Evolutionary conservation across 371 early-diverging fungal genomes (phyloP).

Genomic region (Apophysomyces elegans): DNA sequence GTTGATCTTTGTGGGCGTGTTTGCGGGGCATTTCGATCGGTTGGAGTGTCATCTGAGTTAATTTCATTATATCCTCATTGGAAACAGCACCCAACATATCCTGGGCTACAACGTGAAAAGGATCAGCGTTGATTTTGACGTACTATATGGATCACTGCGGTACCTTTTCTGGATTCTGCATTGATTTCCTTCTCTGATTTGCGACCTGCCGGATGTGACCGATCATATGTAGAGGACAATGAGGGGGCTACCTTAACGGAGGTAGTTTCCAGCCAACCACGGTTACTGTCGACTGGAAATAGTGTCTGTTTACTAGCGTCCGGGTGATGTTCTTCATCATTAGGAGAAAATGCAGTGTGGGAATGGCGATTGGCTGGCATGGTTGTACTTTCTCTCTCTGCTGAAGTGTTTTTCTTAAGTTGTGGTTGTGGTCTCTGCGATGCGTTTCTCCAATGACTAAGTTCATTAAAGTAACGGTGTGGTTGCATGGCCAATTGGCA

Average conservation of each 20-base stretch:
- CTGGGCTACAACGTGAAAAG: slow-evolving; percentile 15
- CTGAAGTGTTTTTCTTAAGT: background rate
- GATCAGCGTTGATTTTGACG: slow-evolving; percentile 7
- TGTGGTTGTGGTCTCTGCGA: slow-evolving; percentile 23
- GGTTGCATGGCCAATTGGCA: slow-evolving; percentile 19
- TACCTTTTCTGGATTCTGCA: slow-evolving; percentile 24
- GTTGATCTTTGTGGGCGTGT: slow-evolving; percentile 7
- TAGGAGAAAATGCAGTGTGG: slow-evolving; percentile 3
- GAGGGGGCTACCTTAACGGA: slow-evolving; percentile 4
- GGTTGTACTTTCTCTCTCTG: background rate
- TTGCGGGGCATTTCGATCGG: slow-evolving; percentile 26
- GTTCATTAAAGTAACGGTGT: slow-evolving; percentile 24
- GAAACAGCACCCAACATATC: slow-evolving; percentile 45
- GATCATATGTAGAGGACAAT: background rate
- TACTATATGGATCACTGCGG: background rate
- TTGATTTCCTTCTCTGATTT: slow-evolving; percentile 7
- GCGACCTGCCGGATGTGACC: background rate
- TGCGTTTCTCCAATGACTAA: slow-evolving; percentile 31
- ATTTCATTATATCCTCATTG: slow-evolving; percentile 45
- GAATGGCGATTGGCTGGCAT: background rate
- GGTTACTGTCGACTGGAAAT: slow-evolving; percentile 15
- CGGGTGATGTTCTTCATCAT: slow-evolving; percentile 1
- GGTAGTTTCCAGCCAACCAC: slow-evolving; percentile 27
- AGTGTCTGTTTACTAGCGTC: slow-evolving; percentile 8
- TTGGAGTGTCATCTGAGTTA: slow-evolving; percentile 37